Base-by-base conservation (phyloP, 129 eudicot genomes). In the Erigeron canadensis region DNA sequence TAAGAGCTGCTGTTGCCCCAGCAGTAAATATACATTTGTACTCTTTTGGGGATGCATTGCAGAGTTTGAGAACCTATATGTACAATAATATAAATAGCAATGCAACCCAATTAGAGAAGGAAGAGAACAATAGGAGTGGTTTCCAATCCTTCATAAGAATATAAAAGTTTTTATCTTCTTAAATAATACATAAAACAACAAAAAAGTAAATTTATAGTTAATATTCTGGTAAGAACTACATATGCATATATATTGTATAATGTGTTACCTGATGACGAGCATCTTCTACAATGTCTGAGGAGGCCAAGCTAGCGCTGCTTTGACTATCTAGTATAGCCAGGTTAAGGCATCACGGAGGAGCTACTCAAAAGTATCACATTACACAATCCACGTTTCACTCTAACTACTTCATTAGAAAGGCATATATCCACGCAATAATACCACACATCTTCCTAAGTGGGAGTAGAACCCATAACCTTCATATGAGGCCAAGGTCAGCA, bases 1-100 rank as follows among this genome's bases (percentile, higher is more conserved):
- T 94, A 41, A 94, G 80, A 58, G 98, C 96, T 18, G 96, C 91
- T 21, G 98, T 94, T 76, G 98, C 97, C 70, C 98, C 98, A 21
- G 96, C 86, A 41, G 98, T 94, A 76, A 94, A 94, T 70, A 94
- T 87, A 72, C 96, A 89, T 62, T 82, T 87, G 78, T 94, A 94
- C 72, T 94, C 98, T 82, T 81, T 77, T 2, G 95, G 89, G 5
- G 97, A 90, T 10, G 97, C 98, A 68, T 87, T 89, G 76, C 84
- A 94, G 66, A 83, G 85, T 58, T 74, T 85, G 41, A 94, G 96
- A 71, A 89, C 91, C 98, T 94, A 73, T 17, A 69, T 28, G 34
- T 18, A 17, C 16, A 50, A 22, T 12, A 23, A 22, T 10, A 60
- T 18, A 6, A 40, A 60, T 47, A 61, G 16, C 60, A 8, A 48